Conservation (phyloP, 1,139 yeast species). For the Yamadazyma triangularis region DNA sequence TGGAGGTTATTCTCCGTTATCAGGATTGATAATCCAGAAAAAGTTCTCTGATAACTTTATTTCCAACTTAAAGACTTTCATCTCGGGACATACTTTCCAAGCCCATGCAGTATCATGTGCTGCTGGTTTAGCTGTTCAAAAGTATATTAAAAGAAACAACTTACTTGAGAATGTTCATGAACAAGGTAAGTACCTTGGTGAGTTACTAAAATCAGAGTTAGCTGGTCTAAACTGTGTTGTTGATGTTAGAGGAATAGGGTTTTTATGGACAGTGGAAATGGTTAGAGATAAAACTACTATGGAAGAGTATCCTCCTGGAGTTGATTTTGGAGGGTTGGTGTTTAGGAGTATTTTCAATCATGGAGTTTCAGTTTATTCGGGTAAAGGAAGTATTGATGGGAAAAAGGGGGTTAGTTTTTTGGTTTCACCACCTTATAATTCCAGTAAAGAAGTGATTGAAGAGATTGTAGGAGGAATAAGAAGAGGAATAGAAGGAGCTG, state of each 20-base stretch:
- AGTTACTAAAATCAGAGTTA: conserved; percentile 26
- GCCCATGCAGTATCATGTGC: conserved; percentile 53
- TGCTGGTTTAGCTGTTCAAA: conserved; percentile 54
- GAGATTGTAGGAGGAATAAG: too few relatives aligned
- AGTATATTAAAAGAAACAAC: conserved; percentile 39
- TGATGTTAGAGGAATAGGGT: conserved; percentile 56
- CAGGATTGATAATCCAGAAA: conserved; percentile 53
- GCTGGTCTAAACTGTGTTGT: conserved; percentile 35
- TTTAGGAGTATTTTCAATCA: conserved; percentile 31
- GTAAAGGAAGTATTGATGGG: conserved; percentile 35
- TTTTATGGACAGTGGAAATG: conserved; percentile 54
- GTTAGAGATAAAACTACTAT: conserved; percentile 46
- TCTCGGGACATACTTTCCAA: conserved; percentile 57
- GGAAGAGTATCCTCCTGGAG: conserved; percentile 34
- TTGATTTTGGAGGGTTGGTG: conserved; percentile 28
- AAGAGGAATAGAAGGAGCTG: too few relatives aligned
- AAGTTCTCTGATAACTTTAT: conserved; percentile 37
- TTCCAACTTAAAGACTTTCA: conserved; percentile 36
- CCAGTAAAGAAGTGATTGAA: too few relatives aligned
- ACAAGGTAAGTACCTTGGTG: conserved; percentile 45
- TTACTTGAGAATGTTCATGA: conserved; percentile 43
- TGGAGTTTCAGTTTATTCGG: conserved; percentile 17
- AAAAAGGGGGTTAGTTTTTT: conserved; percentile 42
- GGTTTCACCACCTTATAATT: conserved; percentile 47
- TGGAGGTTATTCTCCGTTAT: conserved; percentile 56